Conservation (phyloP, 2,329 filamentous ascomycete genomes). For the Aurifilum marmelostoma region DNA sequence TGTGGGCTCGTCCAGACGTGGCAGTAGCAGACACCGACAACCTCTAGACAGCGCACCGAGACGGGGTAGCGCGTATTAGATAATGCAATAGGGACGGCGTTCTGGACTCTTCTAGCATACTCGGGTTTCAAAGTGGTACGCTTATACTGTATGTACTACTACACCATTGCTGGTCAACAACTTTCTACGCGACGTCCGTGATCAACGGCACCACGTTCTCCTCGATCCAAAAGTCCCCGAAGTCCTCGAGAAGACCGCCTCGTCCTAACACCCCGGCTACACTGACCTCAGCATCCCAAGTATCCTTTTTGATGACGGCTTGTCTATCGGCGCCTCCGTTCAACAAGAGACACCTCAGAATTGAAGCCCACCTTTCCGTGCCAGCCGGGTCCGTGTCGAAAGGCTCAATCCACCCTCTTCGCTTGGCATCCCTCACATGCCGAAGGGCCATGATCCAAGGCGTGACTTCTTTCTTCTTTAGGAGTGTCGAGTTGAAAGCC, state of each 20-base stretch:
- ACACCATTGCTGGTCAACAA: background rate
- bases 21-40: conserved; percentile 5
- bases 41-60: background rate
- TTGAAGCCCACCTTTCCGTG: conserved; percentile 37
- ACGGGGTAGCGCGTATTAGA: background rate
- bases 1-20: conserved; percentile 1
- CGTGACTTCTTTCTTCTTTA: conserved; percentile 30
- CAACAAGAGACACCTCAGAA: conserved; percentile 36
- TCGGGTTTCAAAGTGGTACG: background rate
- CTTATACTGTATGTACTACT: background rate
- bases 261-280: conserved; percentile 35
- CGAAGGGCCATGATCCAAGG: conserved; percentile 39
- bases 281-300: conserved; percentile 38
- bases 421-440: conserved; percentile 37
- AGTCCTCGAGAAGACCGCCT: conserved; percentile 12
- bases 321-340: conserved; percentile 34
- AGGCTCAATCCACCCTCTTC: conserved; percentile 38
- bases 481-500: conserved; percentile 33
- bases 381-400: conserved; percentile 37
- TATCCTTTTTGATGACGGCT: conserved; percentile 35
- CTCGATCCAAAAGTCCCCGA: conserved; percentile 16
- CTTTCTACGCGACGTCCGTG: too few relatives aligned
- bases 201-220: conserved; percentile 11
- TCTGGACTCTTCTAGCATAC: too few relatives aligned
- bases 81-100: background rate